These are phyloP conservation scores for Pseudogymnoascus sp. DNA, from an alignment of 2,329 filamentous ascomycete genomes.

Conservation along the genomic window DNA sequence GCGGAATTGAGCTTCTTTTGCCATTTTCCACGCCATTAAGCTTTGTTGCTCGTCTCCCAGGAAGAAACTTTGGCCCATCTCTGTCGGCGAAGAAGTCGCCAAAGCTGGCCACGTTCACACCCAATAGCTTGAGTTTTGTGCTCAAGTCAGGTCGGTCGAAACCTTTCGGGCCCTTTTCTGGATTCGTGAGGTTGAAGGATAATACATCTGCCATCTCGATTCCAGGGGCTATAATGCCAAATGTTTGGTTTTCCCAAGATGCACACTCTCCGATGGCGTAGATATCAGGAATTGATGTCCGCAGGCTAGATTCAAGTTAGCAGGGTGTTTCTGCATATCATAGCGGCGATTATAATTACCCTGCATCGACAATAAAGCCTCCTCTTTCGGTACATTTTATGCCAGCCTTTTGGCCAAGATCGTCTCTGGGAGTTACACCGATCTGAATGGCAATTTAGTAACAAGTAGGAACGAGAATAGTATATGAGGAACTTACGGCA, in stretches of 20 bases:
- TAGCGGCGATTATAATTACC: constrained; percentile 32
- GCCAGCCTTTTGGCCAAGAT: constrained; percentile 61
- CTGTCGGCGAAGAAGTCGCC: constrained; percentile 89
- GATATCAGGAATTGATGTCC: constrained; percentile 63
- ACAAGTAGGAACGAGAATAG: neutral
- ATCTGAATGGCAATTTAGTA: constrained; percentile 38
- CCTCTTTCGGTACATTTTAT: constrained; percentile 66
- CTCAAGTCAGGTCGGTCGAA: constrained; percentile 83
- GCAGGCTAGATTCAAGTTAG: constrained; percentile 33
- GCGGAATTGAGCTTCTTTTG: constrained; percentile 31
- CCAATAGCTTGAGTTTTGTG: constrained; percentile 83
- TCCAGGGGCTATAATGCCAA: constrained; percentile 80
- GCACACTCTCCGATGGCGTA: constrained; percentile 90
- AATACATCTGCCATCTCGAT: constrained; percentile 91
- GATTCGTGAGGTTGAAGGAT: constrained; percentile 83
- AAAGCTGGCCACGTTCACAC: constrained; percentile 87
- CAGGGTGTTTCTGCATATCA: neutral
- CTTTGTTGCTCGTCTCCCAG: constrained; percentile 44
- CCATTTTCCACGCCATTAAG: constrained; percentile 48
- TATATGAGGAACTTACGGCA: constrained; percentile 35
- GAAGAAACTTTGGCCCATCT: constrained; percentile 72
- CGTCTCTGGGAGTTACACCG: constrained; percentile 73
- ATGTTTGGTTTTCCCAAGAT: constrained; percentile 80
- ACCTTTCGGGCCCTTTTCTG: constrained; percentile 40
- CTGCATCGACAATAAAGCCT: constrained; percentile 65